These are phyloP conservation scores for Decorospora gaudefroyi DNA, from an alignment of 2,329 filamentous ascomycete species.

Conservation along the genomic window DNA sequence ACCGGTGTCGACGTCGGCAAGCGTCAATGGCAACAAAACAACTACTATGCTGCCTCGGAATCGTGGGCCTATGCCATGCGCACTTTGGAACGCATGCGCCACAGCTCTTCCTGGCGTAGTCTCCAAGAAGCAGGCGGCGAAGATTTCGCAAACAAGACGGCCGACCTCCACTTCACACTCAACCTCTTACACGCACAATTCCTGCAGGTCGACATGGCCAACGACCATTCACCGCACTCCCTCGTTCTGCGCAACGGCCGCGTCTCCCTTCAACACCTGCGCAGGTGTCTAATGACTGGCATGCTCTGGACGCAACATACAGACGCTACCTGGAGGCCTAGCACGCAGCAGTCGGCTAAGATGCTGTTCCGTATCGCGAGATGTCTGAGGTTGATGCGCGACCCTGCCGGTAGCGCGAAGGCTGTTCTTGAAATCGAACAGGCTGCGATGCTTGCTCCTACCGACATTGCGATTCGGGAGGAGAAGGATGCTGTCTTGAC, in stretches of 20 bases:
- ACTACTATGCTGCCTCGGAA: constrained; percentile 24
- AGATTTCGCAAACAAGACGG: constrained; percentile 32
- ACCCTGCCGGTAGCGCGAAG: constrained; percentile 12
- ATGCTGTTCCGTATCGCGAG: constrained; percentile 32
- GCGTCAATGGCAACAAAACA: constrained; percentile 35
- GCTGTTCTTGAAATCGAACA: constrained; percentile 27
- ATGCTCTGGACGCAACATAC: constrained; percentile 33
- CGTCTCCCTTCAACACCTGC: constrained; percentile 20
- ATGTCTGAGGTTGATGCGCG: constrained; percentile 26
- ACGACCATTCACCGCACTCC: neutral
- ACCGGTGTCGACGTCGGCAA: constrained; percentile 35
- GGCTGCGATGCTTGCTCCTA: constrained; percentile 23
- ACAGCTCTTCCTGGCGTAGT: constrained; percentile 30
- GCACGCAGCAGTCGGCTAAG: constrained; percentile 30
- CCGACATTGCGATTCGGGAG: constrained; percentile 24
- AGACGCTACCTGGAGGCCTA: constrained; percentile 30
- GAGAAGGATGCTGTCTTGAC: constrained; percentile 24
- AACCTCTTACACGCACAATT: constrained; percentile 32
- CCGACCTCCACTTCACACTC: constrained; percentile 33
- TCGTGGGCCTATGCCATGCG: constrained; percentile 33
- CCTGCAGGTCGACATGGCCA: constrained; percentile 31
- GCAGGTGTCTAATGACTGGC: constrained; percentile 28
- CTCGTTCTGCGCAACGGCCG: constrained; percentile 23
- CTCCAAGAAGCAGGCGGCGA: constrained; percentile 27
- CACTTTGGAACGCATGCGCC: constrained; percentile 36